Evolutionary conservation across 768 basidiomycete genomes (phyloP).

Genomic region (Hydnum rufescens): DNA sequence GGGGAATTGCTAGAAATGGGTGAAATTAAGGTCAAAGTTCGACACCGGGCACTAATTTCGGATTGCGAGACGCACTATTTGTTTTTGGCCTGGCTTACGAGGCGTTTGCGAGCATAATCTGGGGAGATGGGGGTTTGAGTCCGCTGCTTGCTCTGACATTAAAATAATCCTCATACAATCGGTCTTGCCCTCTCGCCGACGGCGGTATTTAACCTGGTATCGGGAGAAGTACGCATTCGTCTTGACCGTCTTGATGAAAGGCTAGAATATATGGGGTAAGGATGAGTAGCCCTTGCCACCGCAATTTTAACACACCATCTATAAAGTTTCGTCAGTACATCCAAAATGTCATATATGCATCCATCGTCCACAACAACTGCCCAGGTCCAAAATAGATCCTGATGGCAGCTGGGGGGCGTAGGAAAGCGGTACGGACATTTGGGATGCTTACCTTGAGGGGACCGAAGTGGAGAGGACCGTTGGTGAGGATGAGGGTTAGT

Average conservation of each 20-base stretch:
- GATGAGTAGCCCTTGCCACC: background rate
- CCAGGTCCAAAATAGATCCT: background rate
- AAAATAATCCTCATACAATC: conserved; percentile 45
- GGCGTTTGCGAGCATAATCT: conserved; percentile 97
- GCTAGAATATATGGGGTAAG: conserved; percentile 21
- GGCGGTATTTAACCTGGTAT: conserved; percentile 96
- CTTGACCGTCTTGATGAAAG: conserved; percentile 96
- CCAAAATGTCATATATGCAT: background rate
- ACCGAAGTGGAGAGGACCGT: no score
- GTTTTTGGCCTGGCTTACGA: conserved; percentile 98
- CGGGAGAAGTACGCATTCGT: conserved; percentile 94
- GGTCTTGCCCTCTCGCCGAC: conserved; percentile 95
- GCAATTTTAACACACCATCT: background rate
- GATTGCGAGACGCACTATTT: conserved; percentile 52
- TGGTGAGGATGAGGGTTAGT: no score
- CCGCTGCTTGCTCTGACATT: background rate
- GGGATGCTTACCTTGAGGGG: background rate
- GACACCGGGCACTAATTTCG: background rate
- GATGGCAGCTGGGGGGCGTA: background rate
- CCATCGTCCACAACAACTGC: background rate
- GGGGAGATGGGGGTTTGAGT: conserved; percentile 6
- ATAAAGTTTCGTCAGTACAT: background rate
- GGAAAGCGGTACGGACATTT: background rate
- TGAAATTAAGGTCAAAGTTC: background rate
- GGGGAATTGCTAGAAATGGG: conserved; percentile 53